Base-by-base conservation (phyloP, 257 asterid genomes). In the Ajuga chamaepitys region DNA sequence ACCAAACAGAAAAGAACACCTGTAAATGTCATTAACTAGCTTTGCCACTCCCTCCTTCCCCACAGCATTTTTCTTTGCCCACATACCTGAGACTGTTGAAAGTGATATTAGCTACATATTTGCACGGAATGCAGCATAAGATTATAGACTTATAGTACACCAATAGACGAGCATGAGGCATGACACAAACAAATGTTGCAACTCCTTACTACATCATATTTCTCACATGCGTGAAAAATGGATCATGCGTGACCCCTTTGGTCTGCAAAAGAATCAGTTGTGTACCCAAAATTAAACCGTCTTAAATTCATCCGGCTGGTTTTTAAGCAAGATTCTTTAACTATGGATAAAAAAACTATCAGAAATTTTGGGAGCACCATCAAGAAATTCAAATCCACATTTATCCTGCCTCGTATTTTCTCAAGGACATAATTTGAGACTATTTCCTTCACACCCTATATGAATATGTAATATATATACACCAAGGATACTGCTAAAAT, bases 1-100 rank as follows among this genome's bases (percentile, higher is more conserved):
- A 56, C 34, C 64, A 70, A 56, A 54, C 47, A 57, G 62, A 26
- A 52, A 69, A 51, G 9, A 70, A 66, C 40, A 85, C 99, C 99
- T 91, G 89, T 88, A 85, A 72, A 86, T 95, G 70, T 95, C 98
- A 74, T 95, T 95, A 40, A 95, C 88, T 60, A 91, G 80, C 82
- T 88, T 91, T 16, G 95, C 95, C 57, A 88, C 94, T 51, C 82
- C 91, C 75, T 86, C 91, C 83, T 86, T 91, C 56, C 86, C 86
- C 57, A 83, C 82, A 64, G 82, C 83, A 78, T 82, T 85, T 81
- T 85, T 90, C 85, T 86, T 90, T 44, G 95, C 79, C 89, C 95
- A 83, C 66, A 73, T 68, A 73, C 93, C 98, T 74, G 98, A 79
- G 81, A 83, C 88, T 81, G 83, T 44, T 16, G 25, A 71, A 63